Percentiles rank a stretch among this genome's conserved stretches.
Conservation (phyloP, 331 rosid genomes). For the Cucumis variabilis region DNA sequence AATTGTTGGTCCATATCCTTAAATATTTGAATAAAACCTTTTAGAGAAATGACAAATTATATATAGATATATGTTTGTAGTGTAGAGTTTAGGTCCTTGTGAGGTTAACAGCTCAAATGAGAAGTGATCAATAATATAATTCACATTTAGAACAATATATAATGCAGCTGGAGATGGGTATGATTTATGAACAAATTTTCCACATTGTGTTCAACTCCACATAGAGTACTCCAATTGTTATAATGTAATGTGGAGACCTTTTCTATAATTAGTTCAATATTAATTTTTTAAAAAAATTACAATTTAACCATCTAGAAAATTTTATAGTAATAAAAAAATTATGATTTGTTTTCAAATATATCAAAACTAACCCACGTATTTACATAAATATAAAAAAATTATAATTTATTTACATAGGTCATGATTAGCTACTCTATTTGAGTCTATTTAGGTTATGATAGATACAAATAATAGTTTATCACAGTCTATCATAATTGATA, state of each 20-base stretch:
- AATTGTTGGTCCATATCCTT: neutral
- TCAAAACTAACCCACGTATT: no score
- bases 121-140: neutral
- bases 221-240: neutral
- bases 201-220: neutral
- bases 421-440: no score
- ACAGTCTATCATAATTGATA: no score
- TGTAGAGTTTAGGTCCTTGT: neutral
- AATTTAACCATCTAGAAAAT: no score
- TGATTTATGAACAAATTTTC: neutral
- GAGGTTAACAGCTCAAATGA: conserved; percentile 1
- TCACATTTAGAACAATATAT: neutral
- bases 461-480: no score
- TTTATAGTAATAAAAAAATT: no score
- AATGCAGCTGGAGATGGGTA: neutral
- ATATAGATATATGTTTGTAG: neutral
- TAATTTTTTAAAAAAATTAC: no score
- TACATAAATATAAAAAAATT: no score
- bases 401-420: no score
- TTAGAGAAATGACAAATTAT: neutral
- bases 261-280: no score
- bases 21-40: neutral
- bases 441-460: no score
- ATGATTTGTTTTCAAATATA: no score
- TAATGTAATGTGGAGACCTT: neutral